Evolutionary conservation across 2,329 filamentous ascomycete species (phyloP).

Genomic region (Magnaporthiopsis rhizophila): DNA sequence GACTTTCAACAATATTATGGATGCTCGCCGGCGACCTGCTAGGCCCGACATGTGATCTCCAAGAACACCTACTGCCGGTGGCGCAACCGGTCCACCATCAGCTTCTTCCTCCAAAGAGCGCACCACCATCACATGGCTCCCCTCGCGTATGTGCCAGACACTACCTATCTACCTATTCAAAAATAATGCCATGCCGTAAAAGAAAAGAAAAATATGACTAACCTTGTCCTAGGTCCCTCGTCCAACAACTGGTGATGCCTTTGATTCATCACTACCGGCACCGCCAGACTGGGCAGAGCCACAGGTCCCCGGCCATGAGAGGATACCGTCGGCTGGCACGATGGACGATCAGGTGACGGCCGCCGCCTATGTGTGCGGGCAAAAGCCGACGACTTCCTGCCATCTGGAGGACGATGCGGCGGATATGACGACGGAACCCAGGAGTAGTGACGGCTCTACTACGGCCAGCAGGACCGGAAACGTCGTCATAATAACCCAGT

Average conservation of each 20-base stretch:
- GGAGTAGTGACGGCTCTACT: not conserved
- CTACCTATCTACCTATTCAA: too few relatives aligned
- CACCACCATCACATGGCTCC: not conserved
- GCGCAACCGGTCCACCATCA: not conserved
- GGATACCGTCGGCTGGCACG: not conserved
- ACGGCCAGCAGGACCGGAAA: not conserved
- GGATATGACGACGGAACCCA: not conserved
- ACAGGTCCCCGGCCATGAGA: not conserved
- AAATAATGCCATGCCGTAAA: not conserved
- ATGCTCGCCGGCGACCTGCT: not conserved
- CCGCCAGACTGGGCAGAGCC: not conserved
- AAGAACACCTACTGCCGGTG: not conserved
- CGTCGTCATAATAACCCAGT: not conserved
- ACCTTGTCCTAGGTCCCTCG: not conserved
- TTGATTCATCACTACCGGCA: not conserved
- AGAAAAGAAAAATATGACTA: not conserved
- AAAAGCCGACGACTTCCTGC: not conserved
- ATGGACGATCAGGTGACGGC: not conserved
- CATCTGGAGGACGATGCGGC: not conserved
- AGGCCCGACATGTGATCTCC: not conserved
- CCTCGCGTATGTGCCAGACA: not conserved
- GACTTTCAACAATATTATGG: not conserved
- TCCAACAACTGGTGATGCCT: not conserved
- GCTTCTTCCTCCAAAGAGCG: not conserved
- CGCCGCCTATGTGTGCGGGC: not conserved